Evolutionary conservation across 495 filamentous ascomycete genomes (phyloP).

Genomic region (Pseudoneurospora amorphoporcata): DNA sequence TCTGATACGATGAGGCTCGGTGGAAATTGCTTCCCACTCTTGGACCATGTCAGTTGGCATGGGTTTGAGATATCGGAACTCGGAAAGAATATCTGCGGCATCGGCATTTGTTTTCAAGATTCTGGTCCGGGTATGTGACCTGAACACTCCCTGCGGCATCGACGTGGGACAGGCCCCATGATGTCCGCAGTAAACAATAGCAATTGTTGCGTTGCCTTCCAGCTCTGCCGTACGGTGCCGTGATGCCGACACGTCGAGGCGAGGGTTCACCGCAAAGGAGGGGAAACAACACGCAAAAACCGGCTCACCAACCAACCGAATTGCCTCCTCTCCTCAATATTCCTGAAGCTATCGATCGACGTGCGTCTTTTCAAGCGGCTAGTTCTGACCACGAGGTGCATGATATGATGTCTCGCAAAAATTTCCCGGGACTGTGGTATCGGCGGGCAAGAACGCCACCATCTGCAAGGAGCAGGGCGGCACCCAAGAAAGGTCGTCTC

Average conservation of each 20-base stretch:
- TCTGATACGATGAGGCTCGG: background rate
- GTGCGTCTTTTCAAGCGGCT: background rate
- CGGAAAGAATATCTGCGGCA: background rate
- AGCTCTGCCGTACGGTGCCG: background rate
- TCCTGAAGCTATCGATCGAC: background rate
- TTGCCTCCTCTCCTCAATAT: background rate
- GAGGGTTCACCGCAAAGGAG: background rate
- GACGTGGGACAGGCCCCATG: background rate
- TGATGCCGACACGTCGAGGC: background rate
- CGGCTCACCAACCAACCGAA: background rate
- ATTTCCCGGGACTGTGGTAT: background rate
- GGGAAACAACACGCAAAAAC: background rate
- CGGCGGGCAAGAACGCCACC: conserved; percentile 1
- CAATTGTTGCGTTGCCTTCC: background rate
- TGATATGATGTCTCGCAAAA: background rate
- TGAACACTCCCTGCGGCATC: background rate
- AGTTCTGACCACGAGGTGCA: background rate
- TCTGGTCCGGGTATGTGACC: background rate
- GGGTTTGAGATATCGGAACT: background rate
- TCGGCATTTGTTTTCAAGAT: background rate
- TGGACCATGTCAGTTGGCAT: background rate
- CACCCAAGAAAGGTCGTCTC: background rate
- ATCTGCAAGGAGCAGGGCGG: background rate
- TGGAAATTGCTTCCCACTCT: background rate
- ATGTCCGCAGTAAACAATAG: background rate